Conservation (phyloP, 169 alveolate species). For the Babesia ovis region DNA sequence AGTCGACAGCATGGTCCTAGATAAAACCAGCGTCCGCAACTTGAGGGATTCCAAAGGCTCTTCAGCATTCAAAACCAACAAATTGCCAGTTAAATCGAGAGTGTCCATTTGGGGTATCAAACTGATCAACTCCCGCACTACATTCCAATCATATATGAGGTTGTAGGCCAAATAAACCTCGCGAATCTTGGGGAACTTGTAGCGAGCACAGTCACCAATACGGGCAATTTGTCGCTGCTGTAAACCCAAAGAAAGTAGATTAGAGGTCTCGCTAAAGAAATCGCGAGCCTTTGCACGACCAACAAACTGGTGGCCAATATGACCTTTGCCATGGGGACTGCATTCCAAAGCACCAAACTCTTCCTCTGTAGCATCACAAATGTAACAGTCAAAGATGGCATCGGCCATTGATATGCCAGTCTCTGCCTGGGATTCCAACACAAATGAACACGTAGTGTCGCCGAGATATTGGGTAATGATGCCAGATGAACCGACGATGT, state of each 20-base stretch:
- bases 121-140: not conserved
- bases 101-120: slow-evolving; percentile 16
- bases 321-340: slow-evolving; percentile 14
- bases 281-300: slow-evolving; percentile 40
- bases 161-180: slow-evolving; percentile 29
- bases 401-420: slow-evolving; percentile 14
- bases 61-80: not conserved
- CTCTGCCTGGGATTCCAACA: not conserved
- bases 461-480: not conserved
- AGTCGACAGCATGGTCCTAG: slow-evolving; percentile 10
- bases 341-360: not conserved
- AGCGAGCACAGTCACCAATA: slow-evolving; percentile 25
- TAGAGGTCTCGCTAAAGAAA: slow-evolving; percentile 32
- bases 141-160: slow-evolving; percentile 27
- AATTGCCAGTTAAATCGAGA: slow-evolving; percentile 40
- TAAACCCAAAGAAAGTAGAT: slow-evolving; percentile 33
- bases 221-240: slow-evolving; percentile 13
- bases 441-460: slow-evolving; percentile 11
- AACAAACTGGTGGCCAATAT: slow-evolving; percentile 51
- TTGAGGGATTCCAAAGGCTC: not conserved
- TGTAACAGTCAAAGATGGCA: slow-evolving; percentile 26
- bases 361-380: slow-evolving; percentile 3
- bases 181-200: slow-evolving; percentile 36
- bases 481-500: not conserved
- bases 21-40: slow-evolving; percentile 9